Evolutionary conservation across 2,329 filamentous ascomycete genomes (phyloP), one percentile per base, ranked within the genome.

Genomic region (Neocatenulostroma microsporum): DNA sequence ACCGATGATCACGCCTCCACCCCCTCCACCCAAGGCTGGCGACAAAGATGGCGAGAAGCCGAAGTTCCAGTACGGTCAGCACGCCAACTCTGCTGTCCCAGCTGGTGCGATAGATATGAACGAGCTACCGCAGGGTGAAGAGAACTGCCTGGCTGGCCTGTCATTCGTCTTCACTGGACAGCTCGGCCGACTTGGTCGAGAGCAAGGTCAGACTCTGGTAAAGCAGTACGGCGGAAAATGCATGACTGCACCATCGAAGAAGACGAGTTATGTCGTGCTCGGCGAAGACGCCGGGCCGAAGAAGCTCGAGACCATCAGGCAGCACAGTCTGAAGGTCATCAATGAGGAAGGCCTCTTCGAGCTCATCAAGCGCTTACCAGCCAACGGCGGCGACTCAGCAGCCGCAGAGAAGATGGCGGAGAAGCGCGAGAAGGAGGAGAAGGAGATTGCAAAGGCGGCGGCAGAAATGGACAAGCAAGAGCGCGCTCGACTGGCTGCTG

Each of bases 111-210:
- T 74, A 15, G 78, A 77, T 9, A 66, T 72, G 8, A 76, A 70
- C 20, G 85, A 94, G 12, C 66, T 95, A 33, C 91, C 91, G 0
- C 73, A 76, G 13, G 91, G 91, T 6, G 79, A 80, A 35, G 84
- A 91, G 9, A 93, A 95, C 50, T 98, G 91, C 56, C 73, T 98
- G 38, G 80, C 80, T 37, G 91, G 93, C 0, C 70, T 96, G 37
- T 83, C 78, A 0, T 98, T 98, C 55, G 91, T 98, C 19, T 98
- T 98, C 53, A 98, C 93, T 1, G 91, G 91, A 17, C 72, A 95
- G 17, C 68, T 96, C 25, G 75, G 84, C 42, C 80, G 76, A 0
- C 74, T 96, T 38, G 80, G 83, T 29, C 79, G 91, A 42, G 87
- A 94, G 5, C 87, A 94, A 51, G 89, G 78, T 1, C 81, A 88